phyloP scores from a whole-genome alignment of 306 rosid species.

The Acacia acuminata region DNA sequence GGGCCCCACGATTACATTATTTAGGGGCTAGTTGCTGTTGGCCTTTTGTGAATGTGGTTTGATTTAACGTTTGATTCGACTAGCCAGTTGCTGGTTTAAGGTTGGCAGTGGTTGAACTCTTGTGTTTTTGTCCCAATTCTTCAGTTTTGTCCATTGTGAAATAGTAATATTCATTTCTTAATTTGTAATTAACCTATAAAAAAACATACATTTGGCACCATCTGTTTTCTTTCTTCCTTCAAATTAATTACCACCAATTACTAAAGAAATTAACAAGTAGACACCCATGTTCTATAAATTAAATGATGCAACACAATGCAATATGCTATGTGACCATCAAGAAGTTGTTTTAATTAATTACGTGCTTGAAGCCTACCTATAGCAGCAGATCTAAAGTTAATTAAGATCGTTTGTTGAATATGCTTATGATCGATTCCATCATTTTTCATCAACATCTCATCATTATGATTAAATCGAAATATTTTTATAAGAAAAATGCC shows the following conservation, averaged over 20 bases:
- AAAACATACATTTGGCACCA: neutral
- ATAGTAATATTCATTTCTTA: neutral
- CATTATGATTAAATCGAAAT: neutral
- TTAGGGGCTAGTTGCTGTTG: neutral
- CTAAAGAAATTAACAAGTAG: neutral
- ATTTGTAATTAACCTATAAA: neutral
- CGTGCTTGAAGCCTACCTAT: neutral
- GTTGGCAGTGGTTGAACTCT: conserved; percentile 5
- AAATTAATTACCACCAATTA: neutral
- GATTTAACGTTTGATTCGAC: conserved; percentile 7
- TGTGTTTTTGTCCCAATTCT: neutral
- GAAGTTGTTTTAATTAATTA: neutral
- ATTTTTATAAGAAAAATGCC: neutral
- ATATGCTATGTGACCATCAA: neutral
- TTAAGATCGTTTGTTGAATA: neutral
- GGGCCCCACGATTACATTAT: neutral
- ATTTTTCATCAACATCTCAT: neutral
- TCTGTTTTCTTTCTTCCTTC: neutral
- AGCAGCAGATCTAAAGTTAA: neutral
- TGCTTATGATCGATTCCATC: neutral
- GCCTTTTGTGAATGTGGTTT: neutral
- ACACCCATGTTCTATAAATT: neutral
- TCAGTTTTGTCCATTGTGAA: neutral
- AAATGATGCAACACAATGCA: neutral
- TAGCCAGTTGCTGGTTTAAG: neutral